Percentiles rank a stretch among this genome's conserved stretches.
phyloP scores from a whole-genome alignment of 495 filamentous ascomycete genomes.

The Penicillium antarcticum region DNA sequence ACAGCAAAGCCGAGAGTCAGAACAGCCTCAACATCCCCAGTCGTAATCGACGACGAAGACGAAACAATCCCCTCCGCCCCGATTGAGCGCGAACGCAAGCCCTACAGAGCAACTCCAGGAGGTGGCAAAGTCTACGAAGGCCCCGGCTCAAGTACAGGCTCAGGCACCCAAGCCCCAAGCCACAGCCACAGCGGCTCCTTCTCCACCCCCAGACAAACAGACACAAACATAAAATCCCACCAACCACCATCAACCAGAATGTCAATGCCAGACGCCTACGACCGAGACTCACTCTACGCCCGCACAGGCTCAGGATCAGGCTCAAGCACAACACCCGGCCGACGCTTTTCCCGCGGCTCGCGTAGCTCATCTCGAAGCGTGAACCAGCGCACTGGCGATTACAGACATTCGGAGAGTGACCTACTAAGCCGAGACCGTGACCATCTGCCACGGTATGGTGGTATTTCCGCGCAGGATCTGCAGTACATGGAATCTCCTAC shows the following conservation, averaged over 20 bases:
- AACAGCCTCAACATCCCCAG: conserved; percentile 24
- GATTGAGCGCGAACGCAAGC: conserved; percentile 62
- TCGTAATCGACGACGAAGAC: conserved; percentile 46
- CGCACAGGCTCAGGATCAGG: conserved; percentile 21
- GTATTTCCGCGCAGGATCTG: conserved; percentile 25
- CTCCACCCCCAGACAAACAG: conserved; percentile 24
- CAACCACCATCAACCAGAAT: neutral
- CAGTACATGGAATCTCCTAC: conserved; percentile 23
- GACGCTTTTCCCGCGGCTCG: conserved; percentile 17
- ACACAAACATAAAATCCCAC: conserved; percentile 10
- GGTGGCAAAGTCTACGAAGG: conserved; percentile 54
- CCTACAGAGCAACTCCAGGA: conserved; percentile 54
- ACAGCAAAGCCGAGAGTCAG: neutral
- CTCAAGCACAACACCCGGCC: too few relatives aligned
- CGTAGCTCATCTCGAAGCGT: conserved; percentile 37
- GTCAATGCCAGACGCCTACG: conserved; percentile 14
- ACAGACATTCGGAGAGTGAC: conserved; percentile 42
- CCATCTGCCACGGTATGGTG: conserved; percentile 12
- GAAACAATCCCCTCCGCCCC: conserved; percentile 38
- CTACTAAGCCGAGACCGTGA: conserved; percentile 23
- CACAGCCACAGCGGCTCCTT: conserved; percentile 30
- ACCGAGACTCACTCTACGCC: conserved; percentile 22
- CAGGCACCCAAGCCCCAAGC: neutral
- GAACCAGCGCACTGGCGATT: conserved; percentile 18
- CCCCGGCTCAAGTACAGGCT: neutral